A percentile compares a stretch with the other conserved stretches of the same genome.
These are phyloP conservation scores for Epichloe hybrida DNA, from an alignment of 2,329 filamentous ascomycete species.

Conservation along the genomic window DNA sequence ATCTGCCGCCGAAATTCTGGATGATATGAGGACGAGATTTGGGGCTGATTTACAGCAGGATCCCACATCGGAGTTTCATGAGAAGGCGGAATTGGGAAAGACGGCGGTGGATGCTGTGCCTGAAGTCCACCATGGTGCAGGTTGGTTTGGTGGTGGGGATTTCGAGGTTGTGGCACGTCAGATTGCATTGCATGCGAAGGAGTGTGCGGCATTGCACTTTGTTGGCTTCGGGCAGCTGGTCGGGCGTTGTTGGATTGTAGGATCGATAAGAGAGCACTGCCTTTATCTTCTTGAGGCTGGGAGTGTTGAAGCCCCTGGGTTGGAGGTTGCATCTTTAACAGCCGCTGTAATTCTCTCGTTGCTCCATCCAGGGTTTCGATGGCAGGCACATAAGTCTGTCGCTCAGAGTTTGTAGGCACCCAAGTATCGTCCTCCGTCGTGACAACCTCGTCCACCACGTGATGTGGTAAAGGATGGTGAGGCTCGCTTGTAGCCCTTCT, in stretches of 20 bases:
- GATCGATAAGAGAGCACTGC: slow-evolving; percentile 39
- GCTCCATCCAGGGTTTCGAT: slow-evolving; percentile 37
- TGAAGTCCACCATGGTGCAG: slow-evolving; percentile 27
- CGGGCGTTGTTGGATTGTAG: slow-evolving; percentile 25
- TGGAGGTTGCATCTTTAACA: slow-evolving; percentile 42
- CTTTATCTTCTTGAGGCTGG: slow-evolving; percentile 27
- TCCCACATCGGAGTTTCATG: slow-evolving; percentile 10
- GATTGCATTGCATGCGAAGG: slow-evolving; percentile 39
- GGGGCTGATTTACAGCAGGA: slow-evolving; percentile 6
- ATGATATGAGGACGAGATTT: slow-evolving; percentile 9
- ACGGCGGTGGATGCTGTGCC: slow-evolving; percentile 18
- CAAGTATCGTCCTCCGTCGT: slow-evolving; percentile 52
- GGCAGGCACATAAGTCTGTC: slow-evolving; percentile 21
- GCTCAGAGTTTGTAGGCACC: slow-evolving; percentile 23
- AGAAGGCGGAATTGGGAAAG: slow-evolving; percentile 15
- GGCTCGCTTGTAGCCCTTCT: slow-evolving; percentile 28
- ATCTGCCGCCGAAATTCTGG: slow-evolving; percentile 10
- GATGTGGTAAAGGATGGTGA: slow-evolving; percentile 28
- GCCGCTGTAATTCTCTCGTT: slow-evolving; percentile 36
- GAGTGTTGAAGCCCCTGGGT: slow-evolving; percentile 31
- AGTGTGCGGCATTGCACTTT: slow-evolving; percentile 28
- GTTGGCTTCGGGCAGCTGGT: slow-evolving; percentile 7
- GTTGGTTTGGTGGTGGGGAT: slow-evolving; percentile 41
- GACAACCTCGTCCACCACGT: slow-evolving; percentile 36
- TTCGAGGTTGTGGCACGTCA: slow-evolving; percentile 38